A percentile compares a stretch with the other conserved stretches of the same genome.
Evolutionary conservation across 129 eudicot genomes (phyloP).

Genomic region (Sambucus nigra): DNA sequence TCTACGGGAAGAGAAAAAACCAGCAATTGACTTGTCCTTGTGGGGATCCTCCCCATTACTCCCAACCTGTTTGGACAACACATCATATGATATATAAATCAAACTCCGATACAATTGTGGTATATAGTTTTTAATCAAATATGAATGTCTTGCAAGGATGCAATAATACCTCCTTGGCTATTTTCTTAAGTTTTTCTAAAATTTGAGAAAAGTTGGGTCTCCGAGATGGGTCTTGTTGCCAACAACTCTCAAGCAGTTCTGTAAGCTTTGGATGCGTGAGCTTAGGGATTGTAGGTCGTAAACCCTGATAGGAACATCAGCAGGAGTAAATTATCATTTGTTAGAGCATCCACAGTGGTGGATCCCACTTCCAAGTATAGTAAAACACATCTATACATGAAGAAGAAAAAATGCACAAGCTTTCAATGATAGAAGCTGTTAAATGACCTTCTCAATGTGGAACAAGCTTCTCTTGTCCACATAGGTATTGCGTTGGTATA

Average conservation of each 20-base stretch:
- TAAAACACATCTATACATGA: too few relatives aligned
- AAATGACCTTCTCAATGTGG: too few relatives aligned
- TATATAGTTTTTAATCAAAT: neutral
- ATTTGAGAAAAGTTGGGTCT: constrained; percentile 61
- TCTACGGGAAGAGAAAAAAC: constrained; percentile 42
- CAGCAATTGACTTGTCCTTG: constrained; percentile 41
- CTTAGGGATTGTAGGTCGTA: constrained; percentile 64
- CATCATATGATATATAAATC: neutral
- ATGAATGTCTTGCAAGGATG: neutral
- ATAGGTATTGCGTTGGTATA: too few relatives aligned
- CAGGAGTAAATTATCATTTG: neutral
- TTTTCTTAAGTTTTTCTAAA: constrained; percentile 33
- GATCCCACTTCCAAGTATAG: too few relatives aligned
- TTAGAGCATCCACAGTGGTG: too few relatives aligned
- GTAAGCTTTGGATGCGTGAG: constrained; percentile 51
- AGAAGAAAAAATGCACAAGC: too few relatives aligned
- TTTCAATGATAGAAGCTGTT: too few relatives aligned
- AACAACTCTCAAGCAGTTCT: constrained; percentile 52
- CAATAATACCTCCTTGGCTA: constrained; percentile 48
- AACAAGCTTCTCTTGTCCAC: too few relatives aligned
- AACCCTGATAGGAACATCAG: constrained; percentile 26
- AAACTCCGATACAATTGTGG: neutral
- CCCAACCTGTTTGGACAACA: constrained; percentile 32
- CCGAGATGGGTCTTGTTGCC: constrained; percentile 52
- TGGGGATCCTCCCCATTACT: constrained; percentile 36